A percentile compares a stretch with the other conserved stretches of the same genome.
These are phyloP conservation scores for Beauveria medogensis DNA, from an alignment of 2,329 filamentous ascomycete species.

Conservation along the genomic window DNA sequence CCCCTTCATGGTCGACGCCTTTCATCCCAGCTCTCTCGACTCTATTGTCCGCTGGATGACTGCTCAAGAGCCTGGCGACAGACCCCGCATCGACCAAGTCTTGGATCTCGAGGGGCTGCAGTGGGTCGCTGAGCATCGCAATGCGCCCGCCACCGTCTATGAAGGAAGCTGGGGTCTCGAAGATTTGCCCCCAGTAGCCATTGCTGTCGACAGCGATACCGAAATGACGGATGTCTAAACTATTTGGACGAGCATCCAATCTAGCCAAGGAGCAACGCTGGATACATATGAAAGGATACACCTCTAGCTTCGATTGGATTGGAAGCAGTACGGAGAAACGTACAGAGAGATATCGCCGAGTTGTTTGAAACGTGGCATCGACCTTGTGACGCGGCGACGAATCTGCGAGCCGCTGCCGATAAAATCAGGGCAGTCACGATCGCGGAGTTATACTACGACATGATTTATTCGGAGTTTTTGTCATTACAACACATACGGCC, in stretches of 20 bases:
- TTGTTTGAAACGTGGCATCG: not conserved
- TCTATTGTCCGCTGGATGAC: conserved; percentile 85
- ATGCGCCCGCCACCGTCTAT: conserved; percentile 86
- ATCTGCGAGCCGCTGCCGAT: not conserved
- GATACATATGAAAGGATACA: conserved; percentile 1
- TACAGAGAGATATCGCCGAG: not conserved
- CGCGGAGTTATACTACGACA: not conserved
- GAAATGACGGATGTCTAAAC: conserved; percentile 52
- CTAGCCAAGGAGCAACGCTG: conserved; percentile 3
- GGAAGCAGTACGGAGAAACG: conserved; percentile 7
- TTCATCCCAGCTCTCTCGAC: conserved; percentile 69
- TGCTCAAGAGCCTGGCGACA: conserved; percentile 59
- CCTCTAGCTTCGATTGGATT: conserved; percentile 6
- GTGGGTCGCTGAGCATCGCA: conserved; percentile 71
- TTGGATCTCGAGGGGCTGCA: conserved; percentile 64
- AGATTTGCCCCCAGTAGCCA: conserved; percentile 35
- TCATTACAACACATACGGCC: not conserved
- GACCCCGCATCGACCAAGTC: conserved; percentile 68
- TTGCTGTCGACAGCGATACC: conserved; percentile 37
- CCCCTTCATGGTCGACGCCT: conserved; percentile 76
- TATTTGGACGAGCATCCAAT: conserved; percentile 6
- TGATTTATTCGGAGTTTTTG: conserved; percentile 11
- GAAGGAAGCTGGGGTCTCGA: conserved; percentile 92
- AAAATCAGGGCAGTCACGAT: not conserved
- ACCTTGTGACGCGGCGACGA: not conserved